These are phyloP conservation scores for Ogataea neopini DNA, from an alignment of 805 yeast species.

Conservation along the genomic window DNA sequence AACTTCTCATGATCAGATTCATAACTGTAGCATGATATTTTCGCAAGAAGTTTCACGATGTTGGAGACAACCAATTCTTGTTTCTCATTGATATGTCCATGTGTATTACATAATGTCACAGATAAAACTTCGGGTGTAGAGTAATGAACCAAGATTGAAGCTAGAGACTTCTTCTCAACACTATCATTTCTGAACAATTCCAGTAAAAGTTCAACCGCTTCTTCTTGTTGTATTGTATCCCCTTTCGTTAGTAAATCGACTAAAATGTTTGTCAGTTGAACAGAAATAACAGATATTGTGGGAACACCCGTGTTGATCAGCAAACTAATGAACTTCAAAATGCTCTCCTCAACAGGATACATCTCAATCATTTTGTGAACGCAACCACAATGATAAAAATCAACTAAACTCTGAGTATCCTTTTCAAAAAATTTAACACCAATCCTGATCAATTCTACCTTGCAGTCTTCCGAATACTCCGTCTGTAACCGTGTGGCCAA, in stretches of 20 bases:
- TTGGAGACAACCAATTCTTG: conserved; percentile 11
- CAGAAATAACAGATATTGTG: conserved; percentile 12
- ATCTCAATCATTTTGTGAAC: conserved; percentile 10
- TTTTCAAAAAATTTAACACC: conserved; percentile 16
- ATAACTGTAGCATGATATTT: conserved; percentile 16
- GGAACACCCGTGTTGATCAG: conserved; percentile 14
- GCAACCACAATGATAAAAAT: conserved; percentile 22
- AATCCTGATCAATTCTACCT: conserved; percentile 17
- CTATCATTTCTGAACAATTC: conserved; percentile 17
- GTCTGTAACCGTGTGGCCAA: conserved; percentile 10
- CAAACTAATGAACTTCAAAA: conserved; percentile 10
- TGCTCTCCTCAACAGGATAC: conserved; percentile 12
- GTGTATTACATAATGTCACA: conserved; percentile 13
- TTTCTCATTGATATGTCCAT: conserved; percentile 17
- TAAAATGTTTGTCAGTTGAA: conserved; percentile 11
- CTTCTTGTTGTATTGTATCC: conserved; percentile 11
- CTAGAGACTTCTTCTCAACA: conserved; percentile 14
- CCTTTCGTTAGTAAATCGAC: conserved; percentile 12
- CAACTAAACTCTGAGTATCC: conserved; percentile 15
- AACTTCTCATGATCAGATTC: conserved; percentile 12
- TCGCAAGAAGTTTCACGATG: conserved; percentile 14
- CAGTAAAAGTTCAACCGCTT: conserved; percentile 13
- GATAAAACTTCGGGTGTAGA: conserved; percentile 12
- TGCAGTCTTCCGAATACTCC: conserved; percentile 16
- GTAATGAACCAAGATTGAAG: conserved; percentile 10